Evolutionary conservation across 192 early-diverging fungal genomes (phyloP), one percentile per base, ranked within the genome.

Genomic region (Physocladia obscura): DNA sequence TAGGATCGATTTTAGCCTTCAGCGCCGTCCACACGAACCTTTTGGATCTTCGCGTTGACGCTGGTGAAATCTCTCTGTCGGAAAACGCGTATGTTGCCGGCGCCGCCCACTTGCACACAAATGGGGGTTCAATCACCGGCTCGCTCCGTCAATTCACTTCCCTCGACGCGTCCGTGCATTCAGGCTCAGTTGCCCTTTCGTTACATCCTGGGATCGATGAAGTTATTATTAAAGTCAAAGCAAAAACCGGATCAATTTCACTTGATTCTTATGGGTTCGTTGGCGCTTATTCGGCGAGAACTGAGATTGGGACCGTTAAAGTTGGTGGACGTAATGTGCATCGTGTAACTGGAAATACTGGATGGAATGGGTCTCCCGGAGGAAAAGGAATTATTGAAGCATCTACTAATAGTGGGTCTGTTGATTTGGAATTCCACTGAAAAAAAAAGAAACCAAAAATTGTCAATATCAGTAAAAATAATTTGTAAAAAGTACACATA

Each of bases 221-320:
- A 5, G 5, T 39, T 4, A 4, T 4, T 5, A 47, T 35, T 17
- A 11, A 11, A 3, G 24, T 62, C 37, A 38, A 44, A 19, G 29
- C 59, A 5, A 62, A 62, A n/a, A 62, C 59, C 5, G 59, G 59
- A 44, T 44, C 38, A 6, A 39, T 62, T 5, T n/a, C 29, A 0
- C 37, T 39, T 17, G 38, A 62, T 38, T 34, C 44, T 5, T 62
- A 24, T 62, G 40, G 59, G 27, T 62, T 62, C 39, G 4, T 19
- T 0, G 59, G 59, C 4, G 44, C 6, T 27, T 62, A 62, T 39
- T 15, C 3, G 17, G 59, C 59, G 5, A 44, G 26, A 27, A 62
- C 59, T 15, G 26, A 37, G 34, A 47, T 35, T 4, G 59, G 59
- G 19, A 26, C 59, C 13, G 59, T 62, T 11, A 62, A 29, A 62